phyloP scores from a whole-genome alignment of 1,139 yeast species.

The Geotrichum candidum region DNA sequence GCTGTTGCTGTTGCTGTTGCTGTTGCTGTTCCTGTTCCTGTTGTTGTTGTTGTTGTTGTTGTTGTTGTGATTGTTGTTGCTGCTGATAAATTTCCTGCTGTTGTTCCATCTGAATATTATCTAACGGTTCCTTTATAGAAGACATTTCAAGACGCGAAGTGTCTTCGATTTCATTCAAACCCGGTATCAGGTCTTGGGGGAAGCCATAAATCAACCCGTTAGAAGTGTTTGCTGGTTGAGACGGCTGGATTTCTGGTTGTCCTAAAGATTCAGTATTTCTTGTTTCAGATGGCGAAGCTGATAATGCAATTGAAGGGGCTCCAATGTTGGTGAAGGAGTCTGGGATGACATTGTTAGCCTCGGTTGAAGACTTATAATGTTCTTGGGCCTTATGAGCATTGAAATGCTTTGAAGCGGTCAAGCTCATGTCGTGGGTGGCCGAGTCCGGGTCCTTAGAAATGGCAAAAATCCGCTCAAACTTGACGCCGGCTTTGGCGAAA shows the following conservation, averaged over 20 bases:
- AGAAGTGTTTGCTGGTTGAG: background rate
- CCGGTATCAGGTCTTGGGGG: conserved; percentile 9
- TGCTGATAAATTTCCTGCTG: background rate
- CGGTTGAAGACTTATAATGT: background rate
- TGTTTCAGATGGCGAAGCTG: background rate
- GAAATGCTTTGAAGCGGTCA: background rate
- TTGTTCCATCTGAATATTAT: background rate
- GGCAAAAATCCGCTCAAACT: conserved; percentile 9
- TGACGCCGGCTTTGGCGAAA: conserved; percentile 11
- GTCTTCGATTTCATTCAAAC: background rate
- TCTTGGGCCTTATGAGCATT: background rate
- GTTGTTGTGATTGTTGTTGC: background rate
- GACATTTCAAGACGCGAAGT: background rate
- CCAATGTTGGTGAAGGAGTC: background rate
- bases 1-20: background rate
- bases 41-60: background rate
- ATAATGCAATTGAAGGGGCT: background rate
- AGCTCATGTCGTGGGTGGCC: background rate
- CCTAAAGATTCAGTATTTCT: background rate
- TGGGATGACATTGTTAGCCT: background rate
- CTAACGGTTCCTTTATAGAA: background rate
- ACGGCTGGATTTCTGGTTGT: background rate
- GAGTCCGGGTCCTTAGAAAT: background rate
- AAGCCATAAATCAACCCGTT: conserved; percentile 5
- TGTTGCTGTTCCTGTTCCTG: background rate